Evolutionary conservation across 495 filamentous ascomycete species (phyloP).

Genomic region (Halenospora varia): DNA sequence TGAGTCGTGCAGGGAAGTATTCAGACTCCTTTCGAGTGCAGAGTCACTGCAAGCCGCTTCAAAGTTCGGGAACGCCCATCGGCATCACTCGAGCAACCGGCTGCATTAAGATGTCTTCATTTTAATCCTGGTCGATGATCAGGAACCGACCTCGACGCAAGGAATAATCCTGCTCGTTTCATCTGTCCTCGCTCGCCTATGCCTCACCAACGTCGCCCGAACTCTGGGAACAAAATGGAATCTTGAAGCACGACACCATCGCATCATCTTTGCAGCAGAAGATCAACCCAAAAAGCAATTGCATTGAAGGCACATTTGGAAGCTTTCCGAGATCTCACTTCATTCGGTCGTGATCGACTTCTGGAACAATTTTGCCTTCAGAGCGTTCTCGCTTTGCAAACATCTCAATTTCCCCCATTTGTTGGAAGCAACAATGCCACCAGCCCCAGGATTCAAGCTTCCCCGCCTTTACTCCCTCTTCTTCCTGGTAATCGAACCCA

Average conservation of each 20-base stretch:
- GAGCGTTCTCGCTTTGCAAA: neutral
- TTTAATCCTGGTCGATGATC: constrained; percentile 13
- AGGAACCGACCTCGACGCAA: neutral
- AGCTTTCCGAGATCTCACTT: too few species aligned
- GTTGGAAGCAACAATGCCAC: neutral
- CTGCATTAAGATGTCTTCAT: constrained; percentile 4
- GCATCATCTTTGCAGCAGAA: neutral
- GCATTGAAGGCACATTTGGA: neutral
- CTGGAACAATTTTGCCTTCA: neutral
- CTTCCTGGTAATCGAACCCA: constrained; percentile 64
- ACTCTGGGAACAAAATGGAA: neutral
- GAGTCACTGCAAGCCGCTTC: too few species aligned
- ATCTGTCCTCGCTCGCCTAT: neutral
- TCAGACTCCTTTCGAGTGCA: neutral
- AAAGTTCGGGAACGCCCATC: too few species aligned
- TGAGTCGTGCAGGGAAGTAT: neutral
- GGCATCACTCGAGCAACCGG: neutral
- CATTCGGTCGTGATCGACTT: too few species aligned
- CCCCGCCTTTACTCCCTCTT: constrained; percentile 52
- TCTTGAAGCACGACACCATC: neutral
- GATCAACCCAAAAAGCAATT: neutral
- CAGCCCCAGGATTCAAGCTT: constrained; percentile 24
- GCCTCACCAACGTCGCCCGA: neutral
- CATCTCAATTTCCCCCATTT: neutral
- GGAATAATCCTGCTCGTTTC: neutral